Evolutionary conservation across 2,329 filamentous ascomycete species (phyloP), one percentile per base, ranked within the genome.

Genomic region (Ophiocordyceps unilateralis): DNA sequence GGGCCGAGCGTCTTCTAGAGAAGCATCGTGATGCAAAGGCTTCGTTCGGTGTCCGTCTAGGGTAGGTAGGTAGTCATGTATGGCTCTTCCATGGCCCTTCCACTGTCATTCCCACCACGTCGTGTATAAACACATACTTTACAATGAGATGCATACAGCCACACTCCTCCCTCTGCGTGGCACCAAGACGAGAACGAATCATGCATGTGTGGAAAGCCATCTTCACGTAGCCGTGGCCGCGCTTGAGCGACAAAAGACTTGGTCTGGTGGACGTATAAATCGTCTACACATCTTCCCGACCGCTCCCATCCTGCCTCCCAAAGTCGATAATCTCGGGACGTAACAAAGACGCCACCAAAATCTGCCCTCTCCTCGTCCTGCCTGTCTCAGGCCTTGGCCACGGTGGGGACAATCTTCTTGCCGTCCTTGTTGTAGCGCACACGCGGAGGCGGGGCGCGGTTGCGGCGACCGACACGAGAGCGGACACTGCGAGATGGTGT

Each of bases 341-440:
- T 57, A 59, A 60, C 51, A 55, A 55, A 60, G 51, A 56, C 53
- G 53, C 54, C 54, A 58, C 58, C 57, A 55, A 57, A 62, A 58
- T 58, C 60, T 58, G 54, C 58, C 53, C 58, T 52, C 56, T 14
- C 32, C 51, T 49, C 44, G 52, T 55, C 49, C 53, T 47, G 49
- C 52, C 53, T 51, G 49, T 48, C 52, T 61, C 60, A 64, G 51
- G 48, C 59, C 60, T 64, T 64, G 46, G 61, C 54, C 51, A 55
- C 41, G 64, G 82, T 83, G 55, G 89, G 87, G 67, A 81, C 82
- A 66, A 98, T 81, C 83, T 98, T 98, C 87, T 98, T 98, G 77
- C 88, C 89, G 65, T 98, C 91, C 83, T 96, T 95, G 84, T 98
- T 98, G 86, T 93, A 98, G 62, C 91, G 78, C 62, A 98, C 88